Percentiles rank a stretch among this genome's conserved stretches.
phyloP scores from a whole-genome alignment of 768 basidiomycete species.

The Pleurotus pulmonarius region DNA sequence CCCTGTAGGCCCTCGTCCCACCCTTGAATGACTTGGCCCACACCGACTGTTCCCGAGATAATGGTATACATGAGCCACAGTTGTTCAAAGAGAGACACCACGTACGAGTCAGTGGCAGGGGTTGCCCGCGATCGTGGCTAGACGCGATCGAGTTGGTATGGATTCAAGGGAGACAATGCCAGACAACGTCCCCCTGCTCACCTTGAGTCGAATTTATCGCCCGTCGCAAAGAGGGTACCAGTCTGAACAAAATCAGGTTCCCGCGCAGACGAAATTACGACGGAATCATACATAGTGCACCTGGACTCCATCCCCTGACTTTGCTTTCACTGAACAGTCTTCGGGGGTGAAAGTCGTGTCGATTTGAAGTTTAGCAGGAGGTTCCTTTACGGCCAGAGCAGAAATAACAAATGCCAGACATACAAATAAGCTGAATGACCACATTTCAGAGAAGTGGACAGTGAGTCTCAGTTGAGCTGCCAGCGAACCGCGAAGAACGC shows the following conservation, averaged over 20 bases:
- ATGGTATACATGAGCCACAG: neutral
- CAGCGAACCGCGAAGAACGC: too few species aligned
- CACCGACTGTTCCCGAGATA: conserved; percentile 49
- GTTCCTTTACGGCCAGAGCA: conserved; percentile 32
- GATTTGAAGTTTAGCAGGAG: conserved; percentile 55
- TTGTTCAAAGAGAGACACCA: neutral
- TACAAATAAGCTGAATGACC: conserved; percentile 45
- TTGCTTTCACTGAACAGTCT: conserved; percentile 50
- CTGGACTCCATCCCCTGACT: conserved; percentile 58
- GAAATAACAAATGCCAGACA: conserved; percentile 42
- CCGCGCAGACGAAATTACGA: neutral
- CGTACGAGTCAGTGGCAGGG: conserved; percentile 78
- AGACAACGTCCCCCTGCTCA: conserved; percentile 22
- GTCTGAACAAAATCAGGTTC: conserved; percentile 40
- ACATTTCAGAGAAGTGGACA: conserved; percentile 35
- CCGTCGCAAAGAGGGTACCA: conserved; percentile 72
- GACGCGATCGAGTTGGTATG: neutral
- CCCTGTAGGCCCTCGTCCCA: conserved; percentile 82
- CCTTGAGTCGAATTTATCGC: conserved; percentile 90
- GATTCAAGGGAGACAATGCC: too few species aligned
- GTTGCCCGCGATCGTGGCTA: conserved; percentile 69
- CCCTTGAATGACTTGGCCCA: conserved; percentile 78
- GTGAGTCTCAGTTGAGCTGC: neutral
- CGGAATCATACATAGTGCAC: conserved; percentile 69
- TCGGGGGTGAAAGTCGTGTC: conserved; percentile 59